A percentile compares a stretch with the other conserved stretches of the same genome.
Conservation (phyloP, 208 protist genomes). For the Porcisia hertigi region DNA sequence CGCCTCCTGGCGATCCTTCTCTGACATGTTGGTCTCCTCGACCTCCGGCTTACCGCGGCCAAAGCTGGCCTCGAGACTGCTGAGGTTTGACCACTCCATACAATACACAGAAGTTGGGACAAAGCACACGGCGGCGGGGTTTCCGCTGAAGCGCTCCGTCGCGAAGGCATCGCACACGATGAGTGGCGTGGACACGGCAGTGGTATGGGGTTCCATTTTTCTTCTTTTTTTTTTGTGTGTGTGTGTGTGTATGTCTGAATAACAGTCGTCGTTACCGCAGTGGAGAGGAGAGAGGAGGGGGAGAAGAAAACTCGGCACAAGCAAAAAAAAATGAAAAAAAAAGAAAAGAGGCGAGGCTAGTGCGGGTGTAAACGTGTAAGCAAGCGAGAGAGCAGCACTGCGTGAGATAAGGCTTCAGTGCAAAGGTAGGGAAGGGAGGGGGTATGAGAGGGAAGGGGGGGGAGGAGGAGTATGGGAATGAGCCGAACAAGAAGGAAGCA, state of each 20-base stretch:
- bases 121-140: constrained; percentile 66
- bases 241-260: constrained; percentile 1
- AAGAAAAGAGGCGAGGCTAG: neutral
- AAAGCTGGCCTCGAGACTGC: constrained; percentile 55
- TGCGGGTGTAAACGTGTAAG: neutral
- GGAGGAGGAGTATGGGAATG: neutral
- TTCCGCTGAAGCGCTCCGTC: constrained; percentile 59
- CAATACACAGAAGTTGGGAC: constrained; percentile 51
- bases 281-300: neutral
- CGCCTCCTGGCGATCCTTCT: constrained; percentile 42
- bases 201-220: constrained; percentile 17
- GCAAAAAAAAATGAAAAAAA: constrained; percentile 5
- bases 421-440: no score
- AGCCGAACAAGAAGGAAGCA: no score
- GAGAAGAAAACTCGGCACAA: neutral
- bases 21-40: constrained; percentile 30
- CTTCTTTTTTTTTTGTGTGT: neutral
- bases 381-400: neutral
- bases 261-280: constrained; percentile 4
- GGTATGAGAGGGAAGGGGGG: neutral
- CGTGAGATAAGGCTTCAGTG: no score
- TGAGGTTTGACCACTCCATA: constrained; percentile 56
- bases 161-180: constrained; percentile 75
- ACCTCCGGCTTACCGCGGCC: constrained; percentile 53
- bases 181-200: constrained; percentile 44